Percentiles rank a stretch among this genome's conserved stretches.
Evolutionary conservation across 2,329 filamentous ascomycete species (phyloP).

Genomic region (Cadophora gregata): DNA sequence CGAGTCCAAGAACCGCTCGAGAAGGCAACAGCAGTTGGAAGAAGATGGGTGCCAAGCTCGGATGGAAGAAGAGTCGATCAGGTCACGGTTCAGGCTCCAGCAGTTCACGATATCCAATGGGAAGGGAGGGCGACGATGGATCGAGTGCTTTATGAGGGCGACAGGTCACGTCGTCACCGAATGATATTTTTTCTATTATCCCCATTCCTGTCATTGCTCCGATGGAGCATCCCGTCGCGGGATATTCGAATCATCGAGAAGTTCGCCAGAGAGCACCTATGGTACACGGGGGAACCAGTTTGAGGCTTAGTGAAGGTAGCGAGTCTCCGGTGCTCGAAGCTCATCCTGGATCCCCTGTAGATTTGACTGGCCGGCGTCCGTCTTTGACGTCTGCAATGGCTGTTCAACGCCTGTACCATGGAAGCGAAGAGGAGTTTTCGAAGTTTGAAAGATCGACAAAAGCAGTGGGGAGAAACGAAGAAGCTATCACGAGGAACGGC

Average conservation of each 20-base stretch:
- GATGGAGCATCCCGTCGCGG: constrained; percentile 37
- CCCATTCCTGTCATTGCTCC: constrained; percentile 39
- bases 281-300: constrained; percentile 39
- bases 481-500: constrained; percentile 41
- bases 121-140: constrained; percentile 45
- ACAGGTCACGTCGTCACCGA: constrained; percentile 61
- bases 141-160: constrained; percentile 58
- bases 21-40: constrained; percentile 61
- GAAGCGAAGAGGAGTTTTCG: constrained; percentile 35
- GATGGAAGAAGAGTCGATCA: constrained; percentile 59
- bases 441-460: constrained; percentile 36
- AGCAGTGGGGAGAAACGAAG: constrained; percentile 36
- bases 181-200: constrained; percentile 42
- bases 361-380: constrained; percentile 39
- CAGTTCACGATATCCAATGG: constrained; percentile 43
- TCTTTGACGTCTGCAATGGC: constrained; percentile 36
- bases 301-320: constrained; percentile 41
- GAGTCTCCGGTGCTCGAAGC: constrained; percentile 42
- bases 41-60: constrained; percentile 66
- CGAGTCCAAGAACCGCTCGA: constrained; percentile 36
- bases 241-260: constrained; percentile 33
- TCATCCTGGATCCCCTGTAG: constrained; percentile 44
- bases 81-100: constrained; percentile 53
- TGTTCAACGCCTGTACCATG: constrained; percentile 38
- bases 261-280: constrained; percentile 31